A percentile compares a stretch with the other conserved stretches of the same genome.
phyloP scores from a whole-genome alignment of 2,329 filamentous ascomycete genomes.

The Phaeosphaeria sp. region DNA sequence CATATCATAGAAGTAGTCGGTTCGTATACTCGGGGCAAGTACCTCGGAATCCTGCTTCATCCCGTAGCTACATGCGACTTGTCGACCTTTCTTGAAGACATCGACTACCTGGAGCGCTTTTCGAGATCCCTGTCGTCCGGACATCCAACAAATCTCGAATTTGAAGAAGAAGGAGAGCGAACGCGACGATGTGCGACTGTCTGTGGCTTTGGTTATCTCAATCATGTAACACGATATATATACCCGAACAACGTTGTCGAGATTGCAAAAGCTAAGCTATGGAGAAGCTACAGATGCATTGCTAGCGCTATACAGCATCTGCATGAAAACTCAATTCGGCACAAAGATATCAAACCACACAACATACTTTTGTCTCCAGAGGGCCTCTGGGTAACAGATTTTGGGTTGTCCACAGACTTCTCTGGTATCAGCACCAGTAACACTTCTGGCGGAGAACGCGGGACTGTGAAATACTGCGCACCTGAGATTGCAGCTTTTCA shows the following conservation, averaged over 20 bases:
- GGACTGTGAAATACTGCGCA: constrained; percentile 16
- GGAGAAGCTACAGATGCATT: constrained; percentile 7
- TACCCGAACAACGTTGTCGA: constrained; percentile 2
- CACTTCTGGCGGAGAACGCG: constrained; percentile 2
- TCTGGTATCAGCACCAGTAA: constrained; percentile 5
- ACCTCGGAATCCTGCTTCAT: constrained; percentile 34
- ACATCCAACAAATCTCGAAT: background rate
- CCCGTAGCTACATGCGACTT: constrained; percentile 10
- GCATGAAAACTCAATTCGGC: constrained; percentile 1
- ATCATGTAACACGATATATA: background rate
- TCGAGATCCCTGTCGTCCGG: background rate
- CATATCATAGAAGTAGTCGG: constrained; percentile 35
- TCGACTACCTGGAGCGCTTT: constrained; percentile 2
- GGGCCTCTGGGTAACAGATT: constrained; percentile 7
- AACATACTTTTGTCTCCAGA: constrained; percentile 5
- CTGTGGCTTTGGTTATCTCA: background rate
- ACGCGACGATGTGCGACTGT: background rate
- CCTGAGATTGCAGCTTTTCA: constrained; percentile 15
- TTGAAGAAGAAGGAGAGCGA: background rate
- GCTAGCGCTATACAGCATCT: constrained; percentile 4
- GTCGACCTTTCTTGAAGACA: background rate
- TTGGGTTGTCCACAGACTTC: constrained; percentile 11
- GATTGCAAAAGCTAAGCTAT: background rate
- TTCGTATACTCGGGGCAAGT: constrained; percentile 31
- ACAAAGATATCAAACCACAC: constrained; percentile 11